These are phyloP conservation scores for Aureobasidium mangrovei DNA, from an alignment of 2,329 filamentous ascomycete species.

Conservation along the genomic window DNA sequence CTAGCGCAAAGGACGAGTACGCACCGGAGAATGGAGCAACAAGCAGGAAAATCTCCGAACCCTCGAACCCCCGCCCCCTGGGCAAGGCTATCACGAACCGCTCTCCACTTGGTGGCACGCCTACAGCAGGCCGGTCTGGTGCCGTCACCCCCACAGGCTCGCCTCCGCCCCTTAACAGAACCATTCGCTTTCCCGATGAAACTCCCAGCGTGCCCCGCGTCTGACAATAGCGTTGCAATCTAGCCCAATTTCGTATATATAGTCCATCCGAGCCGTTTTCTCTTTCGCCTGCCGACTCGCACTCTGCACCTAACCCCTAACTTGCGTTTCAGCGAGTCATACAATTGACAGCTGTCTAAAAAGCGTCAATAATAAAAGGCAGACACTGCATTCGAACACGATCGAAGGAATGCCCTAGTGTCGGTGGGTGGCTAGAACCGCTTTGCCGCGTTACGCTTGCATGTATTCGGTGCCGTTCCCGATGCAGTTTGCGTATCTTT, in stretches of 20 bases:
- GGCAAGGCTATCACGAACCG: not conserved
- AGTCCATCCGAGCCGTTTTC: not conserved
- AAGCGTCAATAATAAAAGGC: too few relatives aligned
- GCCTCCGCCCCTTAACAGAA: conserved; percentile 21
- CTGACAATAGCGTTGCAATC: not conserved
- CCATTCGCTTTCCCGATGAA: conserved; percentile 26
- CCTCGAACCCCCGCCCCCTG: conserved; percentile 8
- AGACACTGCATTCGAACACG: too few relatives aligned
- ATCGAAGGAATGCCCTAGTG: too few relatives aligned
- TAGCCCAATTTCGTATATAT: not conserved
- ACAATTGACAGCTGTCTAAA: too few relatives aligned
- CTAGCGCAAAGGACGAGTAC: conserved; percentile 13
- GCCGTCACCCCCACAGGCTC: not conserved
- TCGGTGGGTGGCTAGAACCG: too few relatives aligned
- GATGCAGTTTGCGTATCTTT: too few relatives aligned
- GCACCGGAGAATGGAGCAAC: conserved; percentile 15
- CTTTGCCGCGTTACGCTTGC: too few relatives aligned
- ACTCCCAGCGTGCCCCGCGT: not conserved
- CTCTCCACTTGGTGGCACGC: conserved; percentile 12
- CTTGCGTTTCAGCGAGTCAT: too few relatives aligned
- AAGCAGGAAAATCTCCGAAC: conserved; percentile 10
- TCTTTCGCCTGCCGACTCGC: not conserved
- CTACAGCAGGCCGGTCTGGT: not conserved
- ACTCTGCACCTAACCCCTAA: too few relatives aligned
- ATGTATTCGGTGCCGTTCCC: too few relatives aligned